Conservation (phyloP, 2,329 filamentous ascomycete species). For the Diaporthe sp. region DNA sequence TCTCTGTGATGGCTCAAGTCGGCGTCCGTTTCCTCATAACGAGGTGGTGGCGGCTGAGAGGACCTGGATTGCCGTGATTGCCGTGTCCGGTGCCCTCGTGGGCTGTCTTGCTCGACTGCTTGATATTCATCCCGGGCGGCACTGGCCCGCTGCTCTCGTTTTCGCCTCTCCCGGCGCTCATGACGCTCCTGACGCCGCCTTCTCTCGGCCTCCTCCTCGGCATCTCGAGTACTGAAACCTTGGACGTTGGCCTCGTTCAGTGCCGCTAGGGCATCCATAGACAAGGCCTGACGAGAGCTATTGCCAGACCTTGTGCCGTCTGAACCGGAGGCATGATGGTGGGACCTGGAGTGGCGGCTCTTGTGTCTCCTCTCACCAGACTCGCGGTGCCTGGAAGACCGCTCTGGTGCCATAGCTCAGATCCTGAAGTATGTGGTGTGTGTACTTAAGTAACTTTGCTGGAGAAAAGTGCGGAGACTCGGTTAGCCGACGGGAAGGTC, state of each 20-base stretch:
- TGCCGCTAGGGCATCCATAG: constrained; percentile 46
- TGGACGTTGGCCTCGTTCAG: constrained; percentile 44
- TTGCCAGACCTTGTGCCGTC: constrained; percentile 38
- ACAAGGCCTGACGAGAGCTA: constrained; percentile 44
- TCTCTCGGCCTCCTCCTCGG: constrained; percentile 39
- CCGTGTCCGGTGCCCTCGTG: constrained; percentile 33
- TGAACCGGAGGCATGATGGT: constrained; percentile 38
- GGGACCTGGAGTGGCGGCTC: constrained; percentile 43
- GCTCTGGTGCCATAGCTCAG: constrained; percentile 32
- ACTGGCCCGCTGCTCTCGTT: constrained; percentile 37
- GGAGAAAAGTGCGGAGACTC: constrained; percentile 19
- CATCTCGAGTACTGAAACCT: constrained; percentile 9
- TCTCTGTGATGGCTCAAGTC: constrained; percentile 33
- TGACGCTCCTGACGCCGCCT: constrained; percentile 37
- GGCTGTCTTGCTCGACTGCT: constrained; percentile 37
- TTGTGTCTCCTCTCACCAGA: constrained; percentile 42
- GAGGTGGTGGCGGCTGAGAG: constrained; percentile 27
- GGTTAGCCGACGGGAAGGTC: constrained; percentile 11
- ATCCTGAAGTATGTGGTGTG: constrained; percentile 24
- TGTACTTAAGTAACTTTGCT: constrained; percentile 18
- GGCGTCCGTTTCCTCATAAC: constrained; percentile 35
- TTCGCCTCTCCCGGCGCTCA: constrained; percentile 39
- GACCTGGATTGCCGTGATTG: constrained; percentile 37
- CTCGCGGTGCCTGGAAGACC: constrained; percentile 41
- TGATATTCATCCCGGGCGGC: constrained; percentile 38